A percentile compares a stretch with the other conserved stretches of the same genome.
Conservation (phyloP, 75 land plant genomes). For the Selaginella moellendorffii region DNA sequence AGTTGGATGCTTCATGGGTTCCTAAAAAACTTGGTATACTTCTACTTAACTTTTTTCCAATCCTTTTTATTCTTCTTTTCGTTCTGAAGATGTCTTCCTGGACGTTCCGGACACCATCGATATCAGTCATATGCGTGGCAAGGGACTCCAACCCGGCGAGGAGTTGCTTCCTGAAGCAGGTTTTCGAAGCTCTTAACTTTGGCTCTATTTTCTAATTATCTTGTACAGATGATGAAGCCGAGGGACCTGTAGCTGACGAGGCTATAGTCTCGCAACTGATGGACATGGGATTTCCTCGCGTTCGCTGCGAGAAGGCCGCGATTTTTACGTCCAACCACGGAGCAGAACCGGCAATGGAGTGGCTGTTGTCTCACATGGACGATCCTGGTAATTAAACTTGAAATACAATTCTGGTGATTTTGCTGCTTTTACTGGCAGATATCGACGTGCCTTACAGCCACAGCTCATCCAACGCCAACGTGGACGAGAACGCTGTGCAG, state of each 20-base stretch:
- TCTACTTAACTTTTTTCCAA: neutral
- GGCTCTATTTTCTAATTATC: neutral
- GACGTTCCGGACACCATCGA: conserved; percentile 95
- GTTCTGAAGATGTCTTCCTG: conserved; percentile 70
- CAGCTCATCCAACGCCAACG: neutral
- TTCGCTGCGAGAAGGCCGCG: conserved; percentile 94
- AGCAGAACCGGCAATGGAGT: conserved; percentile 78
- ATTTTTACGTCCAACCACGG: conserved; percentile 81
- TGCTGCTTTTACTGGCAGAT: conserved; percentile 34
- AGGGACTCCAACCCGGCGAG: conserved; percentile 81
- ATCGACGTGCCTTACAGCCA: conserved; percentile 46
- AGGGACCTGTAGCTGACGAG: conserved; percentile 46
- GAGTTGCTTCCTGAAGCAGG: conserved; percentile 86
- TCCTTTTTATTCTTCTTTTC: neutral
- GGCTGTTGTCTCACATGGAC: conserved; percentile 93
- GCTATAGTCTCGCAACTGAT: conserved; percentile 70
- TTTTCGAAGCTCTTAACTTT: too few relatives aligned
- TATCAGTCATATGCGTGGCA: conserved; percentile 75
- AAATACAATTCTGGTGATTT: neutral
- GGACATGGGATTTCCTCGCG: conserved; percentile 81
- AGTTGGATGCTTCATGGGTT: conserved; percentile 94
- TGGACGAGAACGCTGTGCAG: conserved; percentile 52
- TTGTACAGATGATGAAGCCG: neutral
- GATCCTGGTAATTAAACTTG: conserved; percentile 55
- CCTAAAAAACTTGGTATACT: conserved; percentile 76